Conservation (phyloP, 331 rosid species). For the Pyrus hybrid region DNA sequence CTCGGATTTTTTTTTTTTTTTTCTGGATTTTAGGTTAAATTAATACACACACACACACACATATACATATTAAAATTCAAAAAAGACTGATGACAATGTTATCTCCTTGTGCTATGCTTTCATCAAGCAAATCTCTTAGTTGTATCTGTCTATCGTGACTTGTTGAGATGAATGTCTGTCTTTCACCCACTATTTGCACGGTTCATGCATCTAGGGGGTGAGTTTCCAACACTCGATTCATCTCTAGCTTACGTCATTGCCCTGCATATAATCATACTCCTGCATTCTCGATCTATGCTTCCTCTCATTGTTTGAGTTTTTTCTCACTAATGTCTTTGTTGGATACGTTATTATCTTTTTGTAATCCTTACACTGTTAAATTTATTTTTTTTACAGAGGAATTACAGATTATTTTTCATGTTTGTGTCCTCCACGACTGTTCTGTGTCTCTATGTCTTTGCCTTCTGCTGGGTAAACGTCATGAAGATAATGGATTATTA, state of each 20-base stretch:
- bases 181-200: not conserved
- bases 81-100: not conserved
- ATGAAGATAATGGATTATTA: conserved; percentile 14
- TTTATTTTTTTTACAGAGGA: conserved; percentile 17
- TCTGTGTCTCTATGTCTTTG: conserved; percentile 31
- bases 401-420: conserved; percentile 42
- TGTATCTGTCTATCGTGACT: not conserved
- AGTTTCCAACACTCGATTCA: not conserved
- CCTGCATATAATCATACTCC: too few species aligned
- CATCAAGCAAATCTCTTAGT: not conserved
- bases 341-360: not conserved
- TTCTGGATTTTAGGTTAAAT: not conserved
- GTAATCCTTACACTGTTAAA: conserved; percentile 9
- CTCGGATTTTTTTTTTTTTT: not conserved
- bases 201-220: not conserved
- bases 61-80: not conserved
- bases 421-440: conserved; percentile 32
- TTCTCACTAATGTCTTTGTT: too few species aligned
- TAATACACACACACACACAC: too few species aligned
- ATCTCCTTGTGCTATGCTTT: not conserved
- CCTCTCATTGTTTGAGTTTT: too few species aligned
- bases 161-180: not conserved
- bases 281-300: too few species aligned
- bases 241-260: not conserved
- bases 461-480: conserved; percentile 39